phyloP scores from a whole-genome alignment of 2,329 filamentous ascomycete species.

The Emmonsiellopsis sp. region DNA sequence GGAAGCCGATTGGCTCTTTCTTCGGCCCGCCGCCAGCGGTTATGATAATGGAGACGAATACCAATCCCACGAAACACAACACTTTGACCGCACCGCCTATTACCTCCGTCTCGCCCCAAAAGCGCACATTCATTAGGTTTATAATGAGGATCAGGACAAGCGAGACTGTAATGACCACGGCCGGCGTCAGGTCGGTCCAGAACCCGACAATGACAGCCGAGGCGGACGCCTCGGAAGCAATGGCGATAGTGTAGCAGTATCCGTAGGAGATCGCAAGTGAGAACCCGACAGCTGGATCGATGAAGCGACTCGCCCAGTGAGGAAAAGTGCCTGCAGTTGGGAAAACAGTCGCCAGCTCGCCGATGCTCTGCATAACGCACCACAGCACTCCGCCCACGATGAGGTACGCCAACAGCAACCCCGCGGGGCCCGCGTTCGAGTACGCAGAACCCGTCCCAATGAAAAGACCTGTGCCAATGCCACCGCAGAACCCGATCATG shows the following conservation, averaged over 20 bases:
- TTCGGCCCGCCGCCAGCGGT: slow-evolving; percentile 70
- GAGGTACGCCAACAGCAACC: slow-evolving; percentile 65
- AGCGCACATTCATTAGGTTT: slow-evolving; percentile 80
- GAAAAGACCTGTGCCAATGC: slow-evolving; percentile 65
- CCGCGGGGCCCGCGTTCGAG: slow-evolving; percentile 65
- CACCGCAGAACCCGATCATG: too few species aligned
- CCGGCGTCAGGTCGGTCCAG: slow-evolving; percentile 59
- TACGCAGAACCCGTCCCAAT: slow-evolving; percentile 71
- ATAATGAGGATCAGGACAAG: slow-evolving; percentile 66
- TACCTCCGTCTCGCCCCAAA: slow-evolving; percentile 74
- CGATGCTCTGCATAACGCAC: slow-evolving; percentile 82
- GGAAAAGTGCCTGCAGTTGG: slow-evolving; percentile 89
- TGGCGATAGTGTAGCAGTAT: too few species aligned
- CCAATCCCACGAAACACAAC: too few species aligned
- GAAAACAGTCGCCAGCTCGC: slow-evolving; percentile 83
- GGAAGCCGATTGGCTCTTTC: slow-evolving; percentile 69
- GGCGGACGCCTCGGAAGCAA: slow-evolving; percentile 61
- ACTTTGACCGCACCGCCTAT: too few species aligned
- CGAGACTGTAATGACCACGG: slow-evolving; percentile 77
- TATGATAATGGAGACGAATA: slow-evolving; percentile 51
- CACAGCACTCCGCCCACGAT: slow-evolving; percentile 83
- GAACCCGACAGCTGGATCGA: slow-evolving; percentile 91
- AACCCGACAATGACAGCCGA: slow-evolving; percentile 76
- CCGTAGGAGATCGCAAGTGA: too few species aligned
- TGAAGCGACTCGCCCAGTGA: slow-evolving; percentile 80